These are phyloP conservation scores for Dipteronia sinensis DNA, from an alignment of 345 rosid species.

Conservation along the genomic window DNA sequence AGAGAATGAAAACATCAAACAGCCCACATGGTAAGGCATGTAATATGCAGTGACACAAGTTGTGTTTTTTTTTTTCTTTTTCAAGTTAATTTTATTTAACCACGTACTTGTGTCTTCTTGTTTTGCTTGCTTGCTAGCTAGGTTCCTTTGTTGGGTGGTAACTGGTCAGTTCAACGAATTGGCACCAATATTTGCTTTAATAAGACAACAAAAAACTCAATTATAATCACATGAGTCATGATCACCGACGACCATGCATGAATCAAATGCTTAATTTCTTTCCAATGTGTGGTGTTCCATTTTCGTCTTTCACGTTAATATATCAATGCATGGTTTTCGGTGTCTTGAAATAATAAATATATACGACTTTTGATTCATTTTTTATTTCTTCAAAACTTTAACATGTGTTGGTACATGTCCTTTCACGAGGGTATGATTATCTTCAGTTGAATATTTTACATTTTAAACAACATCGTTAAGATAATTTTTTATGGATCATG, in stretches of 20 bases:
- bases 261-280: slow-evolving; percentile 8
- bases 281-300: slow-evolving; percentile 16
- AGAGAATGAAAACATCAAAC: neutral
- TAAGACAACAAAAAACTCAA: neutral
- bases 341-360: too few relatives aligned
- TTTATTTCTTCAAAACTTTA: too few relatives aligned
- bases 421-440: too few relatives aligned
- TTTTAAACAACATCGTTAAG: too few relatives aligned
- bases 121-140: neutral
- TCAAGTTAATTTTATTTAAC: slow-evolving; percentile 19
- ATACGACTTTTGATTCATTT: too few relatives aligned
- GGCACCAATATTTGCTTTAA: neutral
- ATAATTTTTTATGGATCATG: too few relatives aligned
- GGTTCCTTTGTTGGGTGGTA: slow-evolving; percentile 1
- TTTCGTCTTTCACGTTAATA: too few relatives aligned
- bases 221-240: slow-evolving; percentile 16
- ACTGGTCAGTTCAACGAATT: slow-evolving; percentile 12
- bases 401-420: too few relatives aligned
- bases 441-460: too few relatives aligned
- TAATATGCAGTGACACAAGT: neutral
- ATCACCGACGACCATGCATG: neutral
- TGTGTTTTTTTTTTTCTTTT: neutral
- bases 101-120: slow-evolving; percentile 19
- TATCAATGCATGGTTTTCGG: neutral
- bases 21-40: slow-evolving; percentile 21